Evolutionary conservation across 2,329 filamentous ascomycete species (phyloP).

Genomic region (Calonectria pseudoreteaudii): DNA sequence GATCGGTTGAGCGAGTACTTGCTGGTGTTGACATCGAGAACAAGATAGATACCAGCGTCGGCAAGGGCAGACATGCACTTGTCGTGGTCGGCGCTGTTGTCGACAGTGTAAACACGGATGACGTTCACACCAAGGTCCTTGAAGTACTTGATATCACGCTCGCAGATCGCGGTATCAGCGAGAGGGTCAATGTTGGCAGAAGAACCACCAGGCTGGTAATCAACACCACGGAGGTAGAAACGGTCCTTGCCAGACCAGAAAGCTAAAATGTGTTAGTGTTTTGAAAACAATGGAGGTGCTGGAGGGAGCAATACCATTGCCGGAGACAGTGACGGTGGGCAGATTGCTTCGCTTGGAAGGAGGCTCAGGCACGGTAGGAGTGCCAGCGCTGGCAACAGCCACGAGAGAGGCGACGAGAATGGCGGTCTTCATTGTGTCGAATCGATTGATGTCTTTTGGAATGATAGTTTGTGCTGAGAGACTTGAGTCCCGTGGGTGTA

Average conservation of each 20-base stretch:
- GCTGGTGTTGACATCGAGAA: constrained; percentile 91
- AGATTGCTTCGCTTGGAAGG: constrained; percentile 63
- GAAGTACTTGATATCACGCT: constrained; percentile 85
- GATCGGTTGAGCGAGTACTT: constrained; percentile 88
- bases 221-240: constrained; percentile 71
- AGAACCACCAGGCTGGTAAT: constrained; percentile 73
- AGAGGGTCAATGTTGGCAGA: constrained; percentile 77
- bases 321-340: constrained; percentile 64
- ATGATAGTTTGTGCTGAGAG: constrained; percentile 13
- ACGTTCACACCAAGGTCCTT: constrained; percentile 90
- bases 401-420: constrained; percentile 61
- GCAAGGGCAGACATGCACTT: constrained; percentile 85
- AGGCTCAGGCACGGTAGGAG: constrained; percentile 63
- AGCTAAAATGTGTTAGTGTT: constrained; percentile 50
- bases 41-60: constrained; percentile 90
- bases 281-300: neutral
- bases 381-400: constrained; percentile 56
- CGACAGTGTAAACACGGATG: constrained; percentile 90
- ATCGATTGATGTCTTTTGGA: constrained; percentile 24
- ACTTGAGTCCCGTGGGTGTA: constrained; percentile 5
- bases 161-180: constrained; percentile 76
- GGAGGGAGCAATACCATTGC: constrained; percentile 61
- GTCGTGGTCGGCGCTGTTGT: constrained; percentile 86
- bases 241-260: constrained; percentile 66
- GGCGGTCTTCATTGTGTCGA: constrained; percentile 61